phyloP scores from a whole-genome alignment of 371 early-diverging fungal species.

The Lichtheimia hyalospora region DNA sequence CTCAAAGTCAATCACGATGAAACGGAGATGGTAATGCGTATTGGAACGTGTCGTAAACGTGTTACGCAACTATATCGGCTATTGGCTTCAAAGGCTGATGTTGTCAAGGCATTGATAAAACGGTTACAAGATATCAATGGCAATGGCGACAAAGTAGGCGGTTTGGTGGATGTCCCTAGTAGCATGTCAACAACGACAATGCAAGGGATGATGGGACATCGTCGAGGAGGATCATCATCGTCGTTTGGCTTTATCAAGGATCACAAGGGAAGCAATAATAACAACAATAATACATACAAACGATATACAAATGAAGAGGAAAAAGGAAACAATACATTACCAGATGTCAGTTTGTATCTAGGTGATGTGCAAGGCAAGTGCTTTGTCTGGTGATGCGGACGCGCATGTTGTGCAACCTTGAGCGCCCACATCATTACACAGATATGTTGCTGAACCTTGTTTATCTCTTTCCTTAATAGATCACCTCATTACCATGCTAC shows the following conservation, averaged over 20 bases:
- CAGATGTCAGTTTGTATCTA: constrained; percentile 67
- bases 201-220: not conserved
- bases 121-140: constrained; percentile 44
- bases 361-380: constrained; percentile 84
- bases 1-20: constrained; percentile 68
- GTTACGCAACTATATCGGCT: constrained; percentile 79
- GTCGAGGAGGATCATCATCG: constrained; percentile 8
- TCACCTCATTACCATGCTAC: constrained; percentile 92
- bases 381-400: constrained; percentile 24
- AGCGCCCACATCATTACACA: too few relatives aligned
- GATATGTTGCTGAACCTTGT: not conserved
- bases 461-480: constrained; percentile 43
- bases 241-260: constrained; percentile 12
- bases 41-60: constrained; percentile 78
- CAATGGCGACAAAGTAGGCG: not conserved
- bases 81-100: constrained; percentile 78
- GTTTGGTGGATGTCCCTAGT: too few relatives aligned
- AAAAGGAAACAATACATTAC: constrained; percentile 27
- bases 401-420: too few relatives aligned
- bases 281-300: not conserved
- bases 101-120: constrained; percentile 68
- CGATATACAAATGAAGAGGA: not conserved
- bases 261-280: not conserved
- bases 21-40: constrained; percentile 79
- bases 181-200: too few relatives aligned